phyloP scores from a whole-genome alignment of 1,139 yeast genomes.

The Lodderomyces elongisporus region DNA sequence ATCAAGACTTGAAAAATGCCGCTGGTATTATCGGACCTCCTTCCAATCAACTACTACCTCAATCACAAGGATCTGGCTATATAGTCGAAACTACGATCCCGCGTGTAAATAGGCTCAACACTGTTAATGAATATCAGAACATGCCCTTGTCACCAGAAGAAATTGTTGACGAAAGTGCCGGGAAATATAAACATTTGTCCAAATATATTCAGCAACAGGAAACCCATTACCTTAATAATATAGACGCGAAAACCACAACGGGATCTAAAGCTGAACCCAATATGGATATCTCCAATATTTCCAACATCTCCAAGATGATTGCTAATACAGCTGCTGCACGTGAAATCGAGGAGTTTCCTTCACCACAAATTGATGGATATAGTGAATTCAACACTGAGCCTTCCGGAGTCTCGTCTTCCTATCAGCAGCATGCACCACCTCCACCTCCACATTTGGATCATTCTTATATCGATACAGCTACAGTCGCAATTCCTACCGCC shows the following conservation, averaged over 20 bases:
- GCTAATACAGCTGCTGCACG: neutral
- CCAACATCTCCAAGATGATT: no score
- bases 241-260: neutral
- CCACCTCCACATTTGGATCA: constrained; percentile 21
- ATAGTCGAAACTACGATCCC: constrained; percentile 1
- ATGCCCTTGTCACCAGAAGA: constrained; percentile 3
- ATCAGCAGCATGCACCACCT: constrained; percentile 9
- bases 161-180: constrained; percentile 9
- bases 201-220: constrained; percentile 30
- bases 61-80: no score
- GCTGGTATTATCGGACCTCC: constrained; percentile 24
- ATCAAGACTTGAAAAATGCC: constrained; percentile 22
- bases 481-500: no score
- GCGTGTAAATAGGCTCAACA: neutral
- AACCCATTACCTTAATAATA: neutral
- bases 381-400: constrained; percentile 1
- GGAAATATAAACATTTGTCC: constrained; percentile 21
- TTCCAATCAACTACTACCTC: neutral
- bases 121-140: constrained; percentile 1
- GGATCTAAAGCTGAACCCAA: neutral
- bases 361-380: constrained; percentile 6
- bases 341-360: constrained; percentile 6
- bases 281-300: neutral
- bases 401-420: neutral
- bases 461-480: constrained; percentile 1